phyloP scores from a whole-genome alignment of 352 stramenopile genomes.

The Globisporangium acanthophoron region DNA sequence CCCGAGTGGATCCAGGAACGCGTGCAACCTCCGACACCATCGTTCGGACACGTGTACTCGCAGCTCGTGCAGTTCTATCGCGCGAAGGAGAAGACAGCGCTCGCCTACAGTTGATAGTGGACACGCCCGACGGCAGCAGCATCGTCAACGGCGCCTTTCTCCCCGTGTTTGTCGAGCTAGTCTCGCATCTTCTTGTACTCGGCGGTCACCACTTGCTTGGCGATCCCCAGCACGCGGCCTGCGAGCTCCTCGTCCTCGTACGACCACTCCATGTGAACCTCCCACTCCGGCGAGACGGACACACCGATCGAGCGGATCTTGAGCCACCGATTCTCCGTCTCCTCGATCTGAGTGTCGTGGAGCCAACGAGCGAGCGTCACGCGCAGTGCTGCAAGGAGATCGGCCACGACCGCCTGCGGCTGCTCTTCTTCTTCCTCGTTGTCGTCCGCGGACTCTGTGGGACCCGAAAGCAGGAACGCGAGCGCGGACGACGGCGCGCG shows the following conservation, averaged over 20 bases:
- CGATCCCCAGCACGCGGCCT: slow-evolving; percentile 74
- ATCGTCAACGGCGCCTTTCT: neutral
- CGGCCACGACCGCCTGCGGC: slow-evolving; percentile 52
- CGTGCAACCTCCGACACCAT: slow-evolving; percentile 40
- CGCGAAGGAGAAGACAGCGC: slow-evolving; percentile 28
- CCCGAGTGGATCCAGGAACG: slow-evolving; percentile 82
- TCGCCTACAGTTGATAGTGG: slow-evolving; percentile 10
- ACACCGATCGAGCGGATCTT: slow-evolving; percentile 70
- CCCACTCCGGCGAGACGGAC: slow-evolving; percentile 65
- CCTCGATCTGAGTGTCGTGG: slow-evolving; percentile 42
- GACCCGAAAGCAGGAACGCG: slow-evolving; percentile 73
- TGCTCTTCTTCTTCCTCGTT: slow-evolving; percentile 64
- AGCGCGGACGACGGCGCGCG: slow-evolving; percentile 55
- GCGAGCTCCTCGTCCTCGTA: slow-evolving; percentile 83
- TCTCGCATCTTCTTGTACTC: slow-evolving; percentile 52
- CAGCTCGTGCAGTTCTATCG: slow-evolving; percentile 80
- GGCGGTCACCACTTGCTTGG: slow-evolving; percentile 67
- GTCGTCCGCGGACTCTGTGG: slow-evolving; percentile 66
- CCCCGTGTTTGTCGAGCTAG: slow-evolving; percentile 5
- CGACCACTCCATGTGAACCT: slow-evolving; percentile 79
- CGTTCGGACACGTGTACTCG: slow-evolving; percentile 69
- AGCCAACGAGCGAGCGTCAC: slow-evolving; percentile 59
- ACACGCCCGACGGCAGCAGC: neutral
- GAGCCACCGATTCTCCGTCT: slow-evolving; percentile 63
- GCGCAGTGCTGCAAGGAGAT: slow-evolving; percentile 45